These are phyloP conservation scores for Pseudoturritis turrita DNA, from an alignment of 345 rosid species.

Conservation along the genomic window DNA sequence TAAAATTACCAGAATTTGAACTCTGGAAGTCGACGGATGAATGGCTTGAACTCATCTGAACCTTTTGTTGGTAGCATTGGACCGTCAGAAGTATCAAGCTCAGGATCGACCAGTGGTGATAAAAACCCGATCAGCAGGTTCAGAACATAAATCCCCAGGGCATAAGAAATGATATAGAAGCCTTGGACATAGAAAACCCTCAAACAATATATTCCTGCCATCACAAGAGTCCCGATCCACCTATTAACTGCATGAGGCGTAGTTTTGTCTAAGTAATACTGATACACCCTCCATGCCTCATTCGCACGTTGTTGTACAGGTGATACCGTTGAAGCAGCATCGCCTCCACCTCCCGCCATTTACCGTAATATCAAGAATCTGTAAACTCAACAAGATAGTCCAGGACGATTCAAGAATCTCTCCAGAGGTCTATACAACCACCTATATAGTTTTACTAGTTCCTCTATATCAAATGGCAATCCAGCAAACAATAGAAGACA, in stretches of 20 bases:
- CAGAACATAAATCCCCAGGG: constrained; percentile 75
- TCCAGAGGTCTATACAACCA: background rate
- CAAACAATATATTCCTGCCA: constrained; percentile 46
- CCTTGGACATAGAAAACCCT: constrained; percentile 70
- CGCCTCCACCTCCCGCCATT: constrained; percentile 76
- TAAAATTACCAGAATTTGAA: constrained; percentile 78
- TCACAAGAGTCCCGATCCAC: constrained; percentile 67
- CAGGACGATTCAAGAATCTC: background rate
- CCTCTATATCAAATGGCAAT: no score
- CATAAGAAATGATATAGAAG: constrained; percentile 74
- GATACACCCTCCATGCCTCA: constrained; percentile 65
- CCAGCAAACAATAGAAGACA: no score
- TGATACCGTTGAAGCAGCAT: constrained; percentile 41
- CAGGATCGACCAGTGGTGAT: constrained; percentile 87
- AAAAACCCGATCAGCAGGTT: constrained; percentile 79
- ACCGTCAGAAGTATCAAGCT: constrained; percentile 60
- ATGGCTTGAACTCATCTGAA: constrained; percentile 93
- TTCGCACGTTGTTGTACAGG: constrained; percentile 59
- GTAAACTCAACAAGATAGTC: constrained; percentile 19
- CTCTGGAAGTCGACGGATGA: constrained; percentile 89
- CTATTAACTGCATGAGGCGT: constrained; percentile 66
- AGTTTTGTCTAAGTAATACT: constrained; percentile 75
- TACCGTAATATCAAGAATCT: constrained; percentile 31
- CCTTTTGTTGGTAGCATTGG: constrained; percentile 75
- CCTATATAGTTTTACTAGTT: background rate